Conservation (phyloP, 257 asterid species). For the Gentiana straminea region DNA sequence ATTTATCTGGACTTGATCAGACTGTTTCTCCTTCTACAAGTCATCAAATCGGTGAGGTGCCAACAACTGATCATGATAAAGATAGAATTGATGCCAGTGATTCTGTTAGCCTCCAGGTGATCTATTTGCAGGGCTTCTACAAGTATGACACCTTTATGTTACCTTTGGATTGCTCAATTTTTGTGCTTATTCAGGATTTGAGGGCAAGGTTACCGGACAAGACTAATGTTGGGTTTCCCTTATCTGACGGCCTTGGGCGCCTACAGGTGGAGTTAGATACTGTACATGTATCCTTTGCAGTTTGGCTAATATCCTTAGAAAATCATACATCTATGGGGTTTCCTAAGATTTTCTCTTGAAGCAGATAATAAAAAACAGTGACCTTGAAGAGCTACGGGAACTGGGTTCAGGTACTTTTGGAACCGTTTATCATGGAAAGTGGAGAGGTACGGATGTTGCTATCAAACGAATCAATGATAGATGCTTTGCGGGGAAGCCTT, state of each 20-base stretch:
- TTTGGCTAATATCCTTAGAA: not conserved
- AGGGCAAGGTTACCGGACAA: constrained; percentile 46
- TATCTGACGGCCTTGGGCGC: constrained; percentile 63
- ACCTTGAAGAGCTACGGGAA: constrained; percentile 91
- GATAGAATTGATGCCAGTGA: constrained; percentile 56
- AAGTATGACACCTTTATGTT: not conserved
- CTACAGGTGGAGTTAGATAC: constrained; percentile 48
- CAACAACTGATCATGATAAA: constrained; percentile 26
- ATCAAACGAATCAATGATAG: constrained; percentile 89
- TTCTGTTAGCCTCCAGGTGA: constrained; percentile 8
- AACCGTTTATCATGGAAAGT: constrained; percentile 99
- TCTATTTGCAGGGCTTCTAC: not conserved
- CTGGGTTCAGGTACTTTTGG: constrained; percentile 99
- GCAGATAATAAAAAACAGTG: constrained; percentile 77
- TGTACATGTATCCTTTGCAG: constrained; percentile 7
- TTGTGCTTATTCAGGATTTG: constrained; percentile 40
- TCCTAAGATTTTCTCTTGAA: no score
- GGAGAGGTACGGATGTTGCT: constrained; percentile 99
- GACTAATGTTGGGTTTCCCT: constrained; percentile 60
- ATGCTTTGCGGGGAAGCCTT: constrained; percentile 92
- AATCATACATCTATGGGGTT: not conserved
- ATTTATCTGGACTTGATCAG: constrained; percentile 25
- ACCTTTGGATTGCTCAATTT: constrained; percentile 1
- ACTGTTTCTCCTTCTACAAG: constrained; percentile 33
- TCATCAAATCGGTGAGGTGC: constrained; percentile 32